Conservation (phyloP, 371 early-diverging fungal species). For the Mortierella polycephala region DNA sequence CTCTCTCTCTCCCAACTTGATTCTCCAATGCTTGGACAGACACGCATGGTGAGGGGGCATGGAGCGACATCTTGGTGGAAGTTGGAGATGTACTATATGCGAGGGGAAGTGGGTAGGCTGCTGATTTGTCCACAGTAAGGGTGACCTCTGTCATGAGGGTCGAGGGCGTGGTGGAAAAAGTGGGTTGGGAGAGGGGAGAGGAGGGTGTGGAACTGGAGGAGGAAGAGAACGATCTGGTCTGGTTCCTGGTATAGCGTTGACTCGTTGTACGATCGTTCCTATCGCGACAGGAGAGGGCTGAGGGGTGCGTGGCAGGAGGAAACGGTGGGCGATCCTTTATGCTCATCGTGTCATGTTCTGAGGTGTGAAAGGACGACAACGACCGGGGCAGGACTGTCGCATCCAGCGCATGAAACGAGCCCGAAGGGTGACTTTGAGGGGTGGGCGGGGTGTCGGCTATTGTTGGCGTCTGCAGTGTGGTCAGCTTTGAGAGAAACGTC, state of each 20-base stretch:
- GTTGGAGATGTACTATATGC: no score
- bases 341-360: no score
- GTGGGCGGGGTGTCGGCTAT: no score
- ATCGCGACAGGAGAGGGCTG: not conserved
- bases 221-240: not conserved
- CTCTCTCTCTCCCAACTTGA: not conserved
- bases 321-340: no score
- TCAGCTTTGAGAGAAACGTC: no score
- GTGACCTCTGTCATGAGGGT: constrained; percentile 2
- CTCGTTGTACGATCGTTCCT: not conserved
- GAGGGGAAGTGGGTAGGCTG: not conserved
- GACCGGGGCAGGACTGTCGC: no score
- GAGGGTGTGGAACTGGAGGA: constrained; percentile 2
- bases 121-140: not conserved
- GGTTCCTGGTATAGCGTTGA: constrained; percentile 1
- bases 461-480: no score
- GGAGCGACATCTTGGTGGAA: not conserved
- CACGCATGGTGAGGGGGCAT: not conserved
- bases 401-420: no score
- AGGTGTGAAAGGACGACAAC: no score
- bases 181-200: not conserved
- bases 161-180: not conserved
- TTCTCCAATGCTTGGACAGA: not conserved
- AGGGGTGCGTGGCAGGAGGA: not conserved
- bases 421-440: no score